Percentiles rank a stretch among this genome's conserved stretches.
These are phyloP conservation scores for Cystofilobasidium macerans DNA, from an alignment of 768 basidiomycete species.

Conservation along the genomic window DNA sequence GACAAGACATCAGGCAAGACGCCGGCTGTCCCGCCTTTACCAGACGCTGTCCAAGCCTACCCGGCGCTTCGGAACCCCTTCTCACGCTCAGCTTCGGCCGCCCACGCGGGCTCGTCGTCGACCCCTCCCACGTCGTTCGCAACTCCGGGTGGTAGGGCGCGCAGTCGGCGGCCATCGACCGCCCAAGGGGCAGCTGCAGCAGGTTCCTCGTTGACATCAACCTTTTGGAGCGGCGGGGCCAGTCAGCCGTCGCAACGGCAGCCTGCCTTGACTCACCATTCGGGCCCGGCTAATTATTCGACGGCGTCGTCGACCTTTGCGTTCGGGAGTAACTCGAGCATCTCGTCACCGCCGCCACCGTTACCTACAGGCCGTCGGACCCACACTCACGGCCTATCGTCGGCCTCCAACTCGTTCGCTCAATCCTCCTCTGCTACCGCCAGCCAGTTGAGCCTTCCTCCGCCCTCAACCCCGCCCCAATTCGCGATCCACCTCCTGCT, in stretches of 20 bases:
- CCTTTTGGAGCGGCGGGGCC: too few species aligned
- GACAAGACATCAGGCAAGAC: neutral
- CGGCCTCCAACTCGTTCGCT: slow-evolving; percentile 10
- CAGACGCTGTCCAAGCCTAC: slow-evolving; percentile 28
- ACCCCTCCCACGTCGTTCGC: neutral
- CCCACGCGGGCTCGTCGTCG: neutral
- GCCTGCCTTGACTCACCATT: neutral
- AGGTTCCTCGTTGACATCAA: too few species aligned
- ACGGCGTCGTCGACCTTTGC: slow-evolving; percentile 8
- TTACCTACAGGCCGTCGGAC: slow-evolving; percentile 9
- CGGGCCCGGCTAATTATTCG: neutral
- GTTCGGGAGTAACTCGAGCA: slow-evolving; percentile 2
- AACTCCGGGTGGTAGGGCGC: neutral
- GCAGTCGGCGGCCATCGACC: neutral
- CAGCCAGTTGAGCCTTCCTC: slow-evolving; percentile 3
- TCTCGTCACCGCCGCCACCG: slow-evolving; percentile 17
- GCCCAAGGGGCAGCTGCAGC: neutral
- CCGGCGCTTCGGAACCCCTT: slow-evolving; percentile 36
- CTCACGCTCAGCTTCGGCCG: slow-evolving; percentile 29
- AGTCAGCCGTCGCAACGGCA: too few species aligned
- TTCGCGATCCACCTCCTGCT: slow-evolving; percentile 26
- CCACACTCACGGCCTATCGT: slow-evolving; percentile 13
- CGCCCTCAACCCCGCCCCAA: slow-evolving; percentile 26
- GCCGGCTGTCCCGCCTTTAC: slow-evolving; percentile 11
- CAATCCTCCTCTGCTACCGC: neutral